Conservation (phyloP, 257 asterid genomes). For the Plantago elongata region DNA sequence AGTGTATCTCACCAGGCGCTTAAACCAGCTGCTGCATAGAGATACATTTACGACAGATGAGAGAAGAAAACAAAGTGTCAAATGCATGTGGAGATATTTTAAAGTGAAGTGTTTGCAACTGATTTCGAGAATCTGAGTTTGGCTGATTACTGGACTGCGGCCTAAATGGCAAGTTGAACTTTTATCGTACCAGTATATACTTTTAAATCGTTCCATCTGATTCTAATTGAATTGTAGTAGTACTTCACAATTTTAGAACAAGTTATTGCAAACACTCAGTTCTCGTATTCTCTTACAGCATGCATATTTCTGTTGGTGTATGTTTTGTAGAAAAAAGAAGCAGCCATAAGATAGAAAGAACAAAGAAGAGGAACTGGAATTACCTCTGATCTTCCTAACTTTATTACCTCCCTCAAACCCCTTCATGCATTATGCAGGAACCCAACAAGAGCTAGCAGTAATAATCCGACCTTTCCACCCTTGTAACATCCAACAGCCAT, state of each 20-base stretch:
- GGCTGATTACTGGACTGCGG: too few relatives aligned
- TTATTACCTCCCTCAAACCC: constrained; percentile 10
- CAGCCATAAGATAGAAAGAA: not conserved
- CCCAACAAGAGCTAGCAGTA: constrained; percentile 71
- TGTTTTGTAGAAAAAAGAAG: not conserved
- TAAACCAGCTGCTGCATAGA: not conserved
- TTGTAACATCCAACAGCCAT: constrained; percentile 81
- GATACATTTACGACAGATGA: not conserved
- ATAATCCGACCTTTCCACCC: constrained; percentile 94
- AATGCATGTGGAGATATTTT: not conserved
- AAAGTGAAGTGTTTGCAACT: not conserved
- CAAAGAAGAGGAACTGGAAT: not conserved
- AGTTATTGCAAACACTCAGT: too few relatives aligned
- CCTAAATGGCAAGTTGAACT: too few relatives aligned
- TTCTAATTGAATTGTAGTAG: too few relatives aligned
- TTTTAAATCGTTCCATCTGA: too few relatives aligned
- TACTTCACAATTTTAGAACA: too few relatives aligned
- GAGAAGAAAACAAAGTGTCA: not conserved
- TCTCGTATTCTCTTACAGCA: not conserved
- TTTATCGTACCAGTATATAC: too few relatives aligned
- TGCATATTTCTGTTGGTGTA: not conserved
- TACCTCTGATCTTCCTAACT: constrained; percentile 23
- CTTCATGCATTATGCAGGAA: constrained; percentile 38
- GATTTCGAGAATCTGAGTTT: not conserved
- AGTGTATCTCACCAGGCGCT: not conserved